Evolutionary conservation across 1,284 basidiomycete genomes (phyloP), one percentile per base, ranked within the genome.

Genomic region (Rhodotorula sp.): DNA sequence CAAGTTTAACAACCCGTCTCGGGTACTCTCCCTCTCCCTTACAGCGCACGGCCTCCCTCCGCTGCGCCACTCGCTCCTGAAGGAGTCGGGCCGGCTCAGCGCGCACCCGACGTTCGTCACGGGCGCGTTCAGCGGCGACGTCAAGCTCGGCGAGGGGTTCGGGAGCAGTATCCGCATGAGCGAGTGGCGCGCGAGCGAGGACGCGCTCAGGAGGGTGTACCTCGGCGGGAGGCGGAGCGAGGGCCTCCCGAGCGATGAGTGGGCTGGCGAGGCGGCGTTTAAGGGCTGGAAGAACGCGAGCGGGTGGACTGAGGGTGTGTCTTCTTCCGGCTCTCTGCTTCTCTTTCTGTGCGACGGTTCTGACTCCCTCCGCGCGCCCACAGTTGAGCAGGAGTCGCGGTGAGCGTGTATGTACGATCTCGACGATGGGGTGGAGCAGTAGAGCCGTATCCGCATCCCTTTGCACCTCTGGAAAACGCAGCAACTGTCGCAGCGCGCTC

Each of bases 161-260:
- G 97, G 97, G 60, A 91, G 89, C 77, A 94, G 91, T 27, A 84
- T 97, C 69, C 88, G 88, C 80, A 99, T 99, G 96, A 95, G 94
- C 27, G 93, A 98, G 82, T 97, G 89, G 83, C 85, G 97, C 70
- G 94, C 93, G 80, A 74, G 88, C 29, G 79, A 79, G 69, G 79
- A 79, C 48, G 79, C 79, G 37, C 37, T 79, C 22, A 58, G 76
- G 58, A 68, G 79, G 68, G 68, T 78, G 44, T 79, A 78, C 63
- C 69, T 79, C 22, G 70, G 65, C 1, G 75, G 75, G 1, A 57
- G 61, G 29, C 22, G 58, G 55, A 25, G 32, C 27, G 66, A 64
- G n/a, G 69, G 66, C 2, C 58, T 75, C 62, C 74, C 70, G 62
- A 74, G 69, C 37, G 69, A 64, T 2, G 46, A 34, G 46, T 61